Conservation (phyloP, 2,329 filamentous ascomycete genomes). For the Colletotrichum sp. region DNA sequence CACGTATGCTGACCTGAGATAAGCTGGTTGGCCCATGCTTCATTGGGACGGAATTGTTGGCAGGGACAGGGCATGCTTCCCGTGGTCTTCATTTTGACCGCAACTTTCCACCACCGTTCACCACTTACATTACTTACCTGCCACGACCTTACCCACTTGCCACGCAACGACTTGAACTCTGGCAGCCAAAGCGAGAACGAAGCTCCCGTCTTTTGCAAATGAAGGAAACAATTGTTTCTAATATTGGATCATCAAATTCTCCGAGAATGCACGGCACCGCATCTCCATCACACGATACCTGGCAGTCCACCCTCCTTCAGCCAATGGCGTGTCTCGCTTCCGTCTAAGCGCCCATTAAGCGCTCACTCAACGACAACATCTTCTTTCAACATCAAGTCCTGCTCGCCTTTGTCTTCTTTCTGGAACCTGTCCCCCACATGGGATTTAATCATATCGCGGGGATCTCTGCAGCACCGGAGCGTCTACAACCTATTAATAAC, state of each 20-base stretch:
- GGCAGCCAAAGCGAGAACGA: background rate
- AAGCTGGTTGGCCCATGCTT: background rate
- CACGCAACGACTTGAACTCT: background rate
- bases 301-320: background rate
- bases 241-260: conserved; percentile 1
- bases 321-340: conserved; percentile 10
- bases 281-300: conserved; percentile 13
- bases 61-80: background rate
- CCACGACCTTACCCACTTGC: background rate
- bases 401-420: background rate
- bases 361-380: background rate
- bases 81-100: background rate
- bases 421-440: conserved; percentile 5
- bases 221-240: background rate
- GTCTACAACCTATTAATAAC: conserved; percentile 20
- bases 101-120: background rate
- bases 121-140: background rate
- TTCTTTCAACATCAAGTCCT: background rate
- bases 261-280: conserved; percentile 12
- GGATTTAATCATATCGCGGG: background rate
- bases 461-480: background rate
- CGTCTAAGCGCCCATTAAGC: conserved; percentile 23
- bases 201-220: background rate
- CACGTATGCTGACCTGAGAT: background rate
- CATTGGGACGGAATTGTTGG: background rate